Conservation (phyloP, 768 basidiomycete genomes). For the Dacryopinax spathularia region DNA sequence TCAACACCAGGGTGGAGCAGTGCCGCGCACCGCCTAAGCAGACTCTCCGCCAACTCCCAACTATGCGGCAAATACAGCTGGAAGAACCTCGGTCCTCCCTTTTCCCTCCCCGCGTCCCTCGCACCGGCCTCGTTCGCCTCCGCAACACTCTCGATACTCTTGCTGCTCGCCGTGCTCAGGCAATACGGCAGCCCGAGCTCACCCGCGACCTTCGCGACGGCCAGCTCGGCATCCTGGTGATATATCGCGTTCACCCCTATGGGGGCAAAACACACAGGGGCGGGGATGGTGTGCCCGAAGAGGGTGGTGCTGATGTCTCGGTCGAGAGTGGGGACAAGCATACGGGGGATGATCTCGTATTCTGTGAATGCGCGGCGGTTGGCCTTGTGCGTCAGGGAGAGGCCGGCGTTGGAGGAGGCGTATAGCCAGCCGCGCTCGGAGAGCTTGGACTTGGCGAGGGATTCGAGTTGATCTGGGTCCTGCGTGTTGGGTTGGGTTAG, state of each 20-base stretch:
- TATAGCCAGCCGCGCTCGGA: constrained; percentile 53
- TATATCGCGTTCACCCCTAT: constrained; percentile 70
- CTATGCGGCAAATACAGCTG: constrained; percentile 44
- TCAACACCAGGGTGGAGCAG: neutral
- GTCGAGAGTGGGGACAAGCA: constrained; percentile 39
- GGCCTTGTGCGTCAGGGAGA: constrained; percentile 46
- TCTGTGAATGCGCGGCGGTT: constrained; percentile 51
- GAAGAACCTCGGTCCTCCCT: constrained; percentile 34
- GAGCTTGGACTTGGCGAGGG: constrained; percentile 30
- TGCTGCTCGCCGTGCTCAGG: constrained; percentile 59
- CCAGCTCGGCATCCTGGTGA: constrained; percentile 56
- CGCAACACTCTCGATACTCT: constrained; percentile 67
- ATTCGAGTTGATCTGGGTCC: constrained; percentile 30
- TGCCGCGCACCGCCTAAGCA: constrained; percentile 26
- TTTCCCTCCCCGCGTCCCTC: constrained; percentile 24
- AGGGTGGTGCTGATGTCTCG: constrained; percentile 35
- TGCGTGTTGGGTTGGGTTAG: constrained; percentile 7
- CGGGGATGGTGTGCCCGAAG: constrained; percentile 36
- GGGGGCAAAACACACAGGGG: constrained; percentile 41
- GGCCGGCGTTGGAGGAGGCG: constrained; percentile 63
- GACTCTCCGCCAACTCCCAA: constrained; percentile 37
- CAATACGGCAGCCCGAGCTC: constrained; percentile 53
- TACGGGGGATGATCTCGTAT: constrained; percentile 55
- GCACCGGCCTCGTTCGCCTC: constrained; percentile 41
- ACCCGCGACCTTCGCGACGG: constrained; percentile 48